phyloP scores from a whole-genome alignment of 1,284 basidiomycete species.

The Earliella scabrosa region DNA sequence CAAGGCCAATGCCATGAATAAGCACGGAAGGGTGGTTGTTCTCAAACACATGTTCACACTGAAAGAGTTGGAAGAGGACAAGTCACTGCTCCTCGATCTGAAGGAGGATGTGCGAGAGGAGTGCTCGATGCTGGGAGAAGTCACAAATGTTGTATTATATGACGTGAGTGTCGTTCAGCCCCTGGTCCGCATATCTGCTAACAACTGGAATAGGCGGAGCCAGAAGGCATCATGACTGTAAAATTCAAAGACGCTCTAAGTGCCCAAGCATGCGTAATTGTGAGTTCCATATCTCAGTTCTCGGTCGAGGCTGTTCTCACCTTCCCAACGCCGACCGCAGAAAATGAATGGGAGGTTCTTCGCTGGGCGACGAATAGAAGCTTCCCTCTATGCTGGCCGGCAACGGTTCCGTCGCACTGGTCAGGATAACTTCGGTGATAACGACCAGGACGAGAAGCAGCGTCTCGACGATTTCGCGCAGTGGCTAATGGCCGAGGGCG shows the following conservation, averaged over 20 bases:
- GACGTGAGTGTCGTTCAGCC: slow-evolving; percentile 67
- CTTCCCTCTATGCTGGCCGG: slow-evolving; percentile 80
- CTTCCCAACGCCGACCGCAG: slow-evolving; percentile 39
- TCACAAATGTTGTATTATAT: slow-evolving; percentile 96
- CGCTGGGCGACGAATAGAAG: slow-evolving; percentile 82
- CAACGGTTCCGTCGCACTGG: slow-evolving; percentile 83
- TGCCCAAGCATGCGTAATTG: slow-evolving; percentile 88
- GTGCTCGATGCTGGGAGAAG: slow-evolving; percentile 89
- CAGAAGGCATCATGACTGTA: slow-evolving; percentile 95
- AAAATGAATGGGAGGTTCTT: slow-evolving; percentile 98
- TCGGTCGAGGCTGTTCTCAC: not conserved
- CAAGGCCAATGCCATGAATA: slow-evolving; percentile 47
- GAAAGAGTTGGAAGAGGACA: slow-evolving; percentile 87
- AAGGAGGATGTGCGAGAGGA: slow-evolving; percentile 98
- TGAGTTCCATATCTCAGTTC: slow-evolving; percentile 43
- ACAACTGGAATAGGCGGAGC: slow-evolving; percentile 83
- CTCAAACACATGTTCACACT: slow-evolving; percentile 95
- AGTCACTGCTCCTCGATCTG: slow-evolving; percentile 87
- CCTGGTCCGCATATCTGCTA: too few species aligned
- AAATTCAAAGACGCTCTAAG: slow-evolving; percentile 90
- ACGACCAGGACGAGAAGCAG: slow-evolving; percentile 78
- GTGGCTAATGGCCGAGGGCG: slow-evolving; percentile 83
- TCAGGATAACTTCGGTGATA: slow-evolving; percentile 59
- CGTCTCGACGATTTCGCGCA: slow-evolving; percentile 87
- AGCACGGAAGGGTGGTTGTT: slow-evolving; percentile 83